Base-by-base conservation (phyloP, 257 asterid genomes). In the Nicotiana noctiflora region DNA sequence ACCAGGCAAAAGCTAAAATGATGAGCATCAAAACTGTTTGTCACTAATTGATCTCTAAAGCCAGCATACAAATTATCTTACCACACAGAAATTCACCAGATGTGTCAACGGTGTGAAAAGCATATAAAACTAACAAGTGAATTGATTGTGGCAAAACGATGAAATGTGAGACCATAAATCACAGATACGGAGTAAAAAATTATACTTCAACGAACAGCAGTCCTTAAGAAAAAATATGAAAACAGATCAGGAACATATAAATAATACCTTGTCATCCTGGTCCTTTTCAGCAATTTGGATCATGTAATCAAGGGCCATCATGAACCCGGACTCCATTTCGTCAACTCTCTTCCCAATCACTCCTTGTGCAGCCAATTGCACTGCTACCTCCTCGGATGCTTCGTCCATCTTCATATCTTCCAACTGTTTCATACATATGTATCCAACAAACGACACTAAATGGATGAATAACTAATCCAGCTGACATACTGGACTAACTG, bases 331-430 rank as follows among this genome's bases (percentile, higher is more conserved):
- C 86, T 95, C 99, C 99, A 95, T 95, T 88, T 95, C 81, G 82
- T 93, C 98, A 86, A 93, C 99, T 91, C 99, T 90, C 91, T 93
- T 93, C 84, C 99, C 99, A 83, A 95, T 93, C 82, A 93, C 99
- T 91, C 99, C 98, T 70, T 95, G 98, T 53, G 98, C 99, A 83
- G 95, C 96, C 87, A 95, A 86, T 72, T 93, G 91, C 49, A 95
- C 92, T 6, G 98, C 98, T 72, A 93, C 93, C 81, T 93, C 95
- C 88, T 93, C 98, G 15, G 92, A 89, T 76, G 97, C 93, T 82
- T 93, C 97, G 81, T 92, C 98, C 95, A 93, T 93, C 87, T 91
- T 89, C 99, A 92, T 90, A 83, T 95, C 99, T 87, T 91, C 97
- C 89, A 93, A 87, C 98, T 93, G 86, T 70, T 62, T 27, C 82